These are phyloP conservation scores for Rhododendron ferrugineum DNA, from an alignment of 148 eudicot species.

Conservation along the genomic window DNA sequence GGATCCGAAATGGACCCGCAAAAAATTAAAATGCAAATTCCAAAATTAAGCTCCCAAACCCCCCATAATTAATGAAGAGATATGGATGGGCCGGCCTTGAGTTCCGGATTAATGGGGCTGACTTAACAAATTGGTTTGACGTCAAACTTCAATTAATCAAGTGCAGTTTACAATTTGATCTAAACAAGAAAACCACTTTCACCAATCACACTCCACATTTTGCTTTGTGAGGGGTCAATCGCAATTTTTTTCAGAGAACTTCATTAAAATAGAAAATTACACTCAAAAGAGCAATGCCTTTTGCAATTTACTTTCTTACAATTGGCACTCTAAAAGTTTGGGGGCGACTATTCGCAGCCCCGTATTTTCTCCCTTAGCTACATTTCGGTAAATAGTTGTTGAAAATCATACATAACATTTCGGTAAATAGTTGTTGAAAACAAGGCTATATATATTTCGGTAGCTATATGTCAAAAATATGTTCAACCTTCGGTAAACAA, in stretches of 20 bases:
- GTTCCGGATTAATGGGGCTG: neutral
- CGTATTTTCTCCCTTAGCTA: too few relatives aligned
- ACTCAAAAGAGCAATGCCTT: neutral
- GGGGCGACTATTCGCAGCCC: too few relatives aligned
- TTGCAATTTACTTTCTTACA: neutral
- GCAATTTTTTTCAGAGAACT: neutral
- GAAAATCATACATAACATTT: too few relatives aligned
- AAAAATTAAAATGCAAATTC: too few relatives aligned
- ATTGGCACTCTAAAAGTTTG: neutral
- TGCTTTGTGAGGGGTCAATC: neutral
- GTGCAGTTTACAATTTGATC: too few relatives aligned
- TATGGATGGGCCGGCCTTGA: neutral
- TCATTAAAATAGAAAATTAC: neutral
- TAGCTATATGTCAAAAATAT: too few relatives aligned
- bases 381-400: too few relatives aligned
- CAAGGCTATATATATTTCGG: too few relatives aligned
- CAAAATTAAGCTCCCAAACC: neutral
- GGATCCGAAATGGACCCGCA: too few relatives aligned
- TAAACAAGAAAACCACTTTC: too few relatives aligned
- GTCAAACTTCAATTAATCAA: neutral
- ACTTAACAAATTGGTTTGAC: neutral
- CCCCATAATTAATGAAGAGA: neutral
- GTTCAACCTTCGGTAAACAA: too few relatives aligned
- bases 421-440: too few relatives aligned
- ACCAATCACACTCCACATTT: neutral